These are phyloP conservation scores for Eutypa lata DNA, from an alignment of 2,329 filamentous ascomycete species.

Conservation along the genomic window DNA sequence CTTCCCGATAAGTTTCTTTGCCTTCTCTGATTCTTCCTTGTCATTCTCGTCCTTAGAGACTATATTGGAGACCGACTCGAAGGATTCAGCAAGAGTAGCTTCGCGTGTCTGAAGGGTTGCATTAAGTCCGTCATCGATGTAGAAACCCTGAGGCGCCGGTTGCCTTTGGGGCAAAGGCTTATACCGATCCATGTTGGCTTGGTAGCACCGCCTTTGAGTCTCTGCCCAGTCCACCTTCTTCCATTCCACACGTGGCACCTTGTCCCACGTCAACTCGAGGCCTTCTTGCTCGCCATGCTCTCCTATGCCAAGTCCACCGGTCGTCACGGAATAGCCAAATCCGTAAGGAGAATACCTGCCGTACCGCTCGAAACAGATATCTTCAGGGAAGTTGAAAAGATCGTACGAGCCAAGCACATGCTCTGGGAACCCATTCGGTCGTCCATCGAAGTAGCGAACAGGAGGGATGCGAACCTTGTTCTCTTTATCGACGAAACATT, in stretches of 20 bases:
- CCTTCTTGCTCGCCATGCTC: slow-evolving; percentile 81
- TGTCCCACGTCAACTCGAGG: slow-evolving; percentile 73
- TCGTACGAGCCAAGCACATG: slow-evolving; percentile 85
- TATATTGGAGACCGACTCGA: slow-evolving; percentile 8
- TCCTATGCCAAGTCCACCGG: slow-evolving; percentile 80
- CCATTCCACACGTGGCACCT: slow-evolving; percentile 71
- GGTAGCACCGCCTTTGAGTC: slow-evolving; percentile 70
- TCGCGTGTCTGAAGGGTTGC: slow-evolving; percentile 22
- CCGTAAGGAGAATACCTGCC: slow-evolving; percentile 88
- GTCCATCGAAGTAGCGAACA: slow-evolving; percentile 71
- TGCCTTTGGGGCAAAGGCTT: slow-evolving; percentile 40
- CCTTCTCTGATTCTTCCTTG: slow-evolving; percentile 6
- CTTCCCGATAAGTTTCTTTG: slow-evolving; percentile 16
- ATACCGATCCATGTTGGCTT: slow-evolving; percentile 70
- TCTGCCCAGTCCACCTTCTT: slow-evolving; percentile 74
- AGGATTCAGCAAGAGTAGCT: slow-evolving; percentile 10
- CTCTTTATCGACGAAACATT: slow-evolving; percentile 75
- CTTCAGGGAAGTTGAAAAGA: slow-evolving; percentile 71
- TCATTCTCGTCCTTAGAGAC: slow-evolving; percentile 16
- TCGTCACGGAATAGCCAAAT: slow-evolving; percentile 75
- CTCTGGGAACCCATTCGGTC: slow-evolving; percentile 81
- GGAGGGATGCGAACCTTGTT: slow-evolving; percentile 64
- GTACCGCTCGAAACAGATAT: slow-evolving; percentile 91
- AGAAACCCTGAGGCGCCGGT: slow-evolving; percentile 48
- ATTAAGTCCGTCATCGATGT: slow-evolving; percentile 36